Evolutionary conservation across 176 grass and related monocot genomes (phyloP).

Genomic region (Carex pumila): DNA sequence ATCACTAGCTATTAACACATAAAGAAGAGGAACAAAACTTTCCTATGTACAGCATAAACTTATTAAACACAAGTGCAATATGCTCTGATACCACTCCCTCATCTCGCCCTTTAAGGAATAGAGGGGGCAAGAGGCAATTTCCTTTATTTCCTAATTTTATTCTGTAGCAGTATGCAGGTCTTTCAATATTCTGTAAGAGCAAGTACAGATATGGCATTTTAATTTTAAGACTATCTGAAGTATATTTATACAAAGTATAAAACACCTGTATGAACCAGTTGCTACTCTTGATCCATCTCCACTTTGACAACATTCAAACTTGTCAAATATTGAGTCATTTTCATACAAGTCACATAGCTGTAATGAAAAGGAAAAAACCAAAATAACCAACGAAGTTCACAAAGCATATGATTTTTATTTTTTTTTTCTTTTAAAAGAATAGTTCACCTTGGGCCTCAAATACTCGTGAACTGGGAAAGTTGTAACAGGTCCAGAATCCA

Average conservation of each 20-base stretch:
- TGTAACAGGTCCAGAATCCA: constrained; percentile 83
- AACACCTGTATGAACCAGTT: constrained; percentile 95
- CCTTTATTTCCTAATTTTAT: neutral
- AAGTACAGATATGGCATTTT: neutral
- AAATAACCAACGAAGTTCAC: constrained; percentile 8
- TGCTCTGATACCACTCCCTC: neutral
- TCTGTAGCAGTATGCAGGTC: neutral
- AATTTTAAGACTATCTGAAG: neutral
- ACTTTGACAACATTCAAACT: constrained; percentile 95
- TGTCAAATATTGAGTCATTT: constrained; percentile 97
- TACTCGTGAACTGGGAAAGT: constrained; percentile 94
- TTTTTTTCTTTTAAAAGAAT: constrained; percentile 26
- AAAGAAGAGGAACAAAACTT: constrained; percentile 2
- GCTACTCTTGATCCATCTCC: constrained; percentile 79
- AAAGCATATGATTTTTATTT: neutral
- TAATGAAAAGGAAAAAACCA: constrained; percentile 24
- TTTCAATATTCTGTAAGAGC: neutral
- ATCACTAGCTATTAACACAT: constrained; percentile 21
- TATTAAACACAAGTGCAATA: neutral
- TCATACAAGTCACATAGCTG: constrained; percentile 99
- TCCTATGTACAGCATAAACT: constrained; percentile 10
- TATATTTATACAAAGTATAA: neutral
- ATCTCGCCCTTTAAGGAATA: neutral
- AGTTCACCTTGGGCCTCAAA: constrained; percentile 89
- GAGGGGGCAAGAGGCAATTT: neutral